Evolutionary conservation across 805 yeast species (phyloP).

Genomic region (Candida caryicola): DNA sequence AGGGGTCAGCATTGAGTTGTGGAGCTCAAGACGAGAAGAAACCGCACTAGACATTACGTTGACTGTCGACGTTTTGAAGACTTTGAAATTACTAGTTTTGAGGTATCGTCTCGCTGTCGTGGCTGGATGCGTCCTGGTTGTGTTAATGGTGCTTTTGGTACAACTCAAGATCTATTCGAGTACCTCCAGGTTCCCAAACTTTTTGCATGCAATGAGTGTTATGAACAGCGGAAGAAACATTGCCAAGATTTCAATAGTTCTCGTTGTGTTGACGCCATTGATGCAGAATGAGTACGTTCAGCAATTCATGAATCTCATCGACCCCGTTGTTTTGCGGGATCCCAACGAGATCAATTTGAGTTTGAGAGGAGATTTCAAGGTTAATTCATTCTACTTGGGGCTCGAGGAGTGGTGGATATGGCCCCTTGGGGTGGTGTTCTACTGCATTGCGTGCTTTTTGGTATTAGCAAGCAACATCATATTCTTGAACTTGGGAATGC

Average conservation of each 20-base stretch:
- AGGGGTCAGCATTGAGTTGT: constrained; percentile 35
- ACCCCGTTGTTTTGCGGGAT: constrained; percentile 52
- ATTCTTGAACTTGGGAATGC: constrained; percentile 12
- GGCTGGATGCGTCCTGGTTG: constrained; percentile 63
- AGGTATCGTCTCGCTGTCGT: constrained; percentile 76
- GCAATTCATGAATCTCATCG: constrained; percentile 40
- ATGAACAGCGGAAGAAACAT: constrained; percentile 19
- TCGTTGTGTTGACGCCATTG: constrained; percentile 40
- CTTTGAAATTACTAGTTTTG: constrained; percentile 67
- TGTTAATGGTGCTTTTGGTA: constrained; percentile 47
- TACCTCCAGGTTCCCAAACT: constrained; percentile 28
- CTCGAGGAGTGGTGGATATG: constrained; percentile 54
- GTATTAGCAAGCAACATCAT: constrained; percentile 36
- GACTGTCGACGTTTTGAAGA: constrained; percentile 52
- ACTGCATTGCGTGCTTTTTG: constrained; percentile 42
- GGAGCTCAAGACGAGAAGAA: constrained; percentile 37
- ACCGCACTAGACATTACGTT: constrained; percentile 38
- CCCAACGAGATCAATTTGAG: constrained; percentile 44
- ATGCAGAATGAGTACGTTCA: constrained; percentile 35
- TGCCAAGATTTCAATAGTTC: constrained; percentile 15
- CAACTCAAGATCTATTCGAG: constrained; percentile 47
- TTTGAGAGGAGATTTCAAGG: constrained; percentile 26
- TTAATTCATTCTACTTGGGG: constrained; percentile 68
- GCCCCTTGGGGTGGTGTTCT: constrained; percentile 59
- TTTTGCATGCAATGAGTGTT: constrained; percentile 36